Percentiles rank a stretch among this genome's conserved stretches.
phyloP scores from a whole-genome alignment of 305 asterid species.

The Caryopteris hybrid region DNA sequence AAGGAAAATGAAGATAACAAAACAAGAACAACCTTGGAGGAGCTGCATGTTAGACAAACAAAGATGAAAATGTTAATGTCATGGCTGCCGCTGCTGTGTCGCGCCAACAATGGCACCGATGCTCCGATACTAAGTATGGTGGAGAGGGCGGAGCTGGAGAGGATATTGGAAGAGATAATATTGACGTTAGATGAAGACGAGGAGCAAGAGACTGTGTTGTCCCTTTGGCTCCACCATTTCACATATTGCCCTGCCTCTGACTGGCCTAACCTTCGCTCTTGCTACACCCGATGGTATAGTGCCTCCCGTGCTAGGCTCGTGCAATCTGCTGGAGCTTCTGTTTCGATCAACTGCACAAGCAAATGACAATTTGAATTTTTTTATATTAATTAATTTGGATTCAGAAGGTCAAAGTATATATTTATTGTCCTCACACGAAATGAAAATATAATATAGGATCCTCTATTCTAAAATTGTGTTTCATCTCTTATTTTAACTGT shows the following conservation, averaged over 20 bases:
- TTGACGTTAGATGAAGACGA: conserved; percentile 39
- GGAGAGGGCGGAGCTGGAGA: conserved; percentile 67
- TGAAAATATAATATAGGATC: background rate
- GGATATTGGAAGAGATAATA: conserved; percentile 52
- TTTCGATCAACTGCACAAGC: background rate
- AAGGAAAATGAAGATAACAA: conserved; percentile 21
- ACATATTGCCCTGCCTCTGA: conserved; percentile 71
- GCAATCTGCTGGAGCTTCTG: background rate
- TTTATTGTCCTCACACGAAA: background rate
- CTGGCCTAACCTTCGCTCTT: conserved; percentile 79
- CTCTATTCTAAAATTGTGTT: background rate
- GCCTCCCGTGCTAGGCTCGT: conserved; percentile 49
- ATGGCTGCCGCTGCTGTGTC: conserved; percentile 84
- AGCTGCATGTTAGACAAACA: conserved; percentile 29
- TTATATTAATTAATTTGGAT: background rate
- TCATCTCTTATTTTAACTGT: no score
- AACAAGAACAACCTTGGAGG: conserved; percentile 5
- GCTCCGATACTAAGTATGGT: conserved; percentile 50
- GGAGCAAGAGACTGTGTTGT: conserved; percentile 76
- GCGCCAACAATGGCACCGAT: conserved; percentile 67
- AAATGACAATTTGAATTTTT: background rate
- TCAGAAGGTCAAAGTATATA: no score
- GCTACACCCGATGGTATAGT: conserved; percentile 64
- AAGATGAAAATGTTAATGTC: conserved; percentile 59
- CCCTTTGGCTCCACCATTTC: conserved; percentile 90